A percentile compares a stretch with the other conserved stretches of the same genome.
Conservation (phyloP, 441 rosid genomes). For the Adansonia rubrostipa region DNA sequence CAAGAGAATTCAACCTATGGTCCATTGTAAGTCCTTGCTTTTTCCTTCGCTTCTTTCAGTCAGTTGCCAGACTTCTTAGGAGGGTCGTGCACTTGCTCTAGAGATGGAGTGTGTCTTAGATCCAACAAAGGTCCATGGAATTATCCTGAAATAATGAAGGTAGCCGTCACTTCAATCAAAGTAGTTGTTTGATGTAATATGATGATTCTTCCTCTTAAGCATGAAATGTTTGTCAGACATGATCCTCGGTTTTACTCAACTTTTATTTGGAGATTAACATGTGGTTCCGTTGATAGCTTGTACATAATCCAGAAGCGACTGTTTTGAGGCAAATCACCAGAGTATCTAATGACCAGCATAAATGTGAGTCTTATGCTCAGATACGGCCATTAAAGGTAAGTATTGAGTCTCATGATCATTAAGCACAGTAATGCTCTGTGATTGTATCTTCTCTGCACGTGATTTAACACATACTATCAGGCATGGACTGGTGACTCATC, state of each 20-base stretch:
- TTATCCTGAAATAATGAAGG: constrained; percentile 92
- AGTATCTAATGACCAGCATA: constrained; percentile 52
- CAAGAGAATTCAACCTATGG: neutral
- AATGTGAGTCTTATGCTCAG: constrained; percentile 50
- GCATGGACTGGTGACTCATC: constrained; percentile 55
- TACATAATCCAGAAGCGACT: constrained; percentile 62
- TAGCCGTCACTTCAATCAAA: constrained; percentile 28
- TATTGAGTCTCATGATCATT: neutral
- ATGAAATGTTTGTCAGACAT: constrained; percentile 23
- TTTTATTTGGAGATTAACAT: constrained; percentile 30
- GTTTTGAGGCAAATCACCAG: constrained; percentile 66
- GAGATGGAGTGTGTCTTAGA: constrained; percentile 88
- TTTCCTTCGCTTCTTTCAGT: constrained; percentile 49
- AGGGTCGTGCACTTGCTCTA: constrained; percentile 85
- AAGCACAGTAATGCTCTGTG: constrained; percentile 15
- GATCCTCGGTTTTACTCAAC: constrained; percentile 22
- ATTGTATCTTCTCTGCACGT: constrained; percentile 9
- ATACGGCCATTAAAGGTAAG: constrained; percentile 58
- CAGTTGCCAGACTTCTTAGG: constrained; percentile 97
- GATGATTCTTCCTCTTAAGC: constrained; percentile 22
- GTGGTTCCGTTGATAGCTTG: constrained; percentile 54
- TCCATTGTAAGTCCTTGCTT: constrained; percentile 19
- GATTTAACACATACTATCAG: constrained; percentile 42
- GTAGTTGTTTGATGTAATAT: neutral
- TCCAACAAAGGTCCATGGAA: constrained; percentile 98